phyloP scores from a whole-genome alignment of 2,329 filamentous ascomycete genomes.

The Fusarium chlamydosporum region DNA sequence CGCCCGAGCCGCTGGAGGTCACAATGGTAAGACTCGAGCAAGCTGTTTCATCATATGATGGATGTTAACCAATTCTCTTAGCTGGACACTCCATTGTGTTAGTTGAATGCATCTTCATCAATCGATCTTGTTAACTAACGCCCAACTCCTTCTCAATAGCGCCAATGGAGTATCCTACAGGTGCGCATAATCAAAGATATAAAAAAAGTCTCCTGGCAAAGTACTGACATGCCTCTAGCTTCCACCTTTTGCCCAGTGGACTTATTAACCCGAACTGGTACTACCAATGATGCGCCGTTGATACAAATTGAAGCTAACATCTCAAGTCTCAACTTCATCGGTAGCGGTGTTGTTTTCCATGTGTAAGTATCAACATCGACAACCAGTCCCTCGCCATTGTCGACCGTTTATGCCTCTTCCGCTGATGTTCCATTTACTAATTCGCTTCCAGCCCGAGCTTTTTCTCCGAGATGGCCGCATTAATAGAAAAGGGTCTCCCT shows the following conservation, averaged over 20 bases:
- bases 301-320: not conserved
- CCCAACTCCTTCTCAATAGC: constrained; percentile 2
- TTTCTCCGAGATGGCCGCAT: constrained; percentile 25
- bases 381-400: no score
- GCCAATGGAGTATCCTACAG: constrained; percentile 29
- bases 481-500: constrained; percentile 18
- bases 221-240: constrained; percentile 20
- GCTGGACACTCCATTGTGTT: constrained; percentile 28
- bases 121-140: not conserved
- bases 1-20: constrained; percentile 29
- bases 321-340: constrained; percentile 20
- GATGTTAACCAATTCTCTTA: not conserved
- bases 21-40: constrained; percentile 18
- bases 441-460: constrained; percentile 15
- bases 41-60: not conserved
- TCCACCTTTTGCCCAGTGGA: constrained; percentile 33
- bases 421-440: not conserved
- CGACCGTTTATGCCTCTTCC: not conserved
- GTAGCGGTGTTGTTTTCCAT: constrained; percentile 24
- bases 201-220: not conserved
- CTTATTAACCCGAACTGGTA: constrained; percentile 35
- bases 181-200: constrained; percentile 7
- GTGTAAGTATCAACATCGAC: constrained; percentile 7
- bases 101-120: constrained; percentile 3
- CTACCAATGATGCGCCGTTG: not conserved